Percentiles rank a stretch among this genome's conserved stretches.
Conservation (phyloP, 78 protist species). For the Pigoraptor vietnamica region DNA sequence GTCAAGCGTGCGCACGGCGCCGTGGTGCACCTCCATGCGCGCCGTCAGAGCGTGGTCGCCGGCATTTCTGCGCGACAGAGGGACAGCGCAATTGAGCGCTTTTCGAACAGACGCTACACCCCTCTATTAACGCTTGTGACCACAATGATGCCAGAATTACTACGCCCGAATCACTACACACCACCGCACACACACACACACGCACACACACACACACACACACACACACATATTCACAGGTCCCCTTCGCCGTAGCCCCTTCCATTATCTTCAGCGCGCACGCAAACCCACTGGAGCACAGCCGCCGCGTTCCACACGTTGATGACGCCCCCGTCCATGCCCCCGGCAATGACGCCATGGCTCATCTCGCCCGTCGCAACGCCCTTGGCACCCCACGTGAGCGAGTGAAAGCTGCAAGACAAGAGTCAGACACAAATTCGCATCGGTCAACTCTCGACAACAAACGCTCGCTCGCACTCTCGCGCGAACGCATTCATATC, state of each 20-base stretch:
- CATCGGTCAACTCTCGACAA: too few species aligned
- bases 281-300: neutral
- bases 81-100: neutral
- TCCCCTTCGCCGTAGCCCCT: too few species aligned
- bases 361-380: neutral
- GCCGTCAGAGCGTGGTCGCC: conserved; percentile 13
- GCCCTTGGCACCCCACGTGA: conserved; percentile 44
- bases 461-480: neutral
- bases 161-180: too few species aligned
- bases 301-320: conserved; percentile 25
- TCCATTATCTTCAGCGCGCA: neutral
- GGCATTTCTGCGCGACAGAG: neutral
- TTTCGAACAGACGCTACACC: neutral
- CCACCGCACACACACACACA: too few species aligned
- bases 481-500: neutral
- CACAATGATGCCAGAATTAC: too few species aligned
- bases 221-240: too few species aligned
- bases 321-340: conserved; percentile 48
- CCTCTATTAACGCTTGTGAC: too few species aligned
- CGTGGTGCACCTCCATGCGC: conserved; percentile 22
- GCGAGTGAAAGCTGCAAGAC: conserved; percentile 26
- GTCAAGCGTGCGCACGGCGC: conserved; percentile 50
- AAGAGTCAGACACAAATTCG: too few species aligned
- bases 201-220: too few species aligned
- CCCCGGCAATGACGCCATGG: conserved; percentile 57